Conservation (phyloP, 129 eudicot genomes). For the Artemisia argyi region DNA sequence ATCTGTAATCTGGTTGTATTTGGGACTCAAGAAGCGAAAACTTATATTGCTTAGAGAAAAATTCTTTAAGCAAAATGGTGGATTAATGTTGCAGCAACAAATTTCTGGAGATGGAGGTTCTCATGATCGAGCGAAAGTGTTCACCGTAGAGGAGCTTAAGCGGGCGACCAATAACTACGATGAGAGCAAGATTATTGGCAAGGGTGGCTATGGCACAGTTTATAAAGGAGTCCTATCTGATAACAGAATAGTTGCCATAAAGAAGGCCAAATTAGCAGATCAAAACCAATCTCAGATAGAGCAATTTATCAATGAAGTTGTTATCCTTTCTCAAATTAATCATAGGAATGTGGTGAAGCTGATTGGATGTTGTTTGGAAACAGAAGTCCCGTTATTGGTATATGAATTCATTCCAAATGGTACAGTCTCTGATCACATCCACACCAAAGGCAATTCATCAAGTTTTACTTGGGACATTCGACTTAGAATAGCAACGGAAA, state of each 20-base stretch:
- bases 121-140: no score
- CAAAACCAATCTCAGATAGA: constrained; percentile 31
- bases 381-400: constrained; percentile 34
- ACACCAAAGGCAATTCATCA: constrained; percentile 9
- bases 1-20: no score
- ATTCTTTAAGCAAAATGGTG: no score
- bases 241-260: constrained; percentile 41
- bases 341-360: constrained; percentile 40
- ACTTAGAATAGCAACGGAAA: constrained; percentile 37
- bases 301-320: constrained; percentile 52
- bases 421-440: constrained; percentile 43
- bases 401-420: constrained; percentile 46
- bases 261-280: constrained; percentile 34
- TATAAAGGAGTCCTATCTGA: constrained; percentile 35
- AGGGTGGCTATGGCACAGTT: constrained; percentile 28
- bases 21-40: no score
- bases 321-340: constrained; percentile 41
- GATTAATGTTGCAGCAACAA: no score
- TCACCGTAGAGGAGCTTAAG: no score
- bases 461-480: constrained; percentile 28
- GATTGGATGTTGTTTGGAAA: constrained; percentile 41
- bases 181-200: no score
- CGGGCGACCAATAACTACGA: no score
- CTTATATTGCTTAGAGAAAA: no score
- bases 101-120: no score